Conservation (phyloP, 345 rosid species). For the Brassica nigra region DNA sequence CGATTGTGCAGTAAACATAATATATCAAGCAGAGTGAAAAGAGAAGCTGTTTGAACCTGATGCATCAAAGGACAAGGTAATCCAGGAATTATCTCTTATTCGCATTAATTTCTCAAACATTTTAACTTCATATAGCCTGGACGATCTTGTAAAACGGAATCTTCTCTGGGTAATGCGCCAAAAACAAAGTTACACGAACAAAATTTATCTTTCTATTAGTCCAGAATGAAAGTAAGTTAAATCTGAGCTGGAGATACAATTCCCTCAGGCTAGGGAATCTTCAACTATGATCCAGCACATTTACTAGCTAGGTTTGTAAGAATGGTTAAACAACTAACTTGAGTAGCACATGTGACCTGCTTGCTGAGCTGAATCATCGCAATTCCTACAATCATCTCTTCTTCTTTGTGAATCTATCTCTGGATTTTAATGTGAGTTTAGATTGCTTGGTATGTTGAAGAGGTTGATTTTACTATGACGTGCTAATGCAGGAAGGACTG, state of each 20-base stretch:
- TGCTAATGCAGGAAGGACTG: constrained; percentile 55
- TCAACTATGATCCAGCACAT: no score
- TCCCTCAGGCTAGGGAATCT: background rate
- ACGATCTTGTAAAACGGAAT: background rate
- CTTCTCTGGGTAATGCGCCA: background rate
- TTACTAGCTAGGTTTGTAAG: background rate
- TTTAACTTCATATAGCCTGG: constrained; percentile 10
- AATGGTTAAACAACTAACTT: constrained; percentile 11
- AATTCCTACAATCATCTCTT: background rate
- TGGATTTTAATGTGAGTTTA: background rate
- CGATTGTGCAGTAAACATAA: constrained; percentile 56
- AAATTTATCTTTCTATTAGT: constrained; percentile 1
- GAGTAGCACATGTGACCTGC: constrained; percentile 14
- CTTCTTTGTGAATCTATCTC: background rate
- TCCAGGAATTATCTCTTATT: background rate
- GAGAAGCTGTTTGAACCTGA: constrained; percentile 67
- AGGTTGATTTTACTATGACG: background rate
- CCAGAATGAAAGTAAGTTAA: background rate
- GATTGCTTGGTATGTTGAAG: background rate
- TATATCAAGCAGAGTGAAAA: constrained; percentile 66
- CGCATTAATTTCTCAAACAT: constrained; percentile 2
- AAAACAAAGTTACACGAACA: background rate
- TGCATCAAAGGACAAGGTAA: constrained; percentile 55
- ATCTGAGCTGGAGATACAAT: background rate
- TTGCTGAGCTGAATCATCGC: constrained; percentile 4